Evolutionary conservation across 768 basidiomycete genomes (phyloP).

Genomic region (Lactarius akahatsu): DNA sequence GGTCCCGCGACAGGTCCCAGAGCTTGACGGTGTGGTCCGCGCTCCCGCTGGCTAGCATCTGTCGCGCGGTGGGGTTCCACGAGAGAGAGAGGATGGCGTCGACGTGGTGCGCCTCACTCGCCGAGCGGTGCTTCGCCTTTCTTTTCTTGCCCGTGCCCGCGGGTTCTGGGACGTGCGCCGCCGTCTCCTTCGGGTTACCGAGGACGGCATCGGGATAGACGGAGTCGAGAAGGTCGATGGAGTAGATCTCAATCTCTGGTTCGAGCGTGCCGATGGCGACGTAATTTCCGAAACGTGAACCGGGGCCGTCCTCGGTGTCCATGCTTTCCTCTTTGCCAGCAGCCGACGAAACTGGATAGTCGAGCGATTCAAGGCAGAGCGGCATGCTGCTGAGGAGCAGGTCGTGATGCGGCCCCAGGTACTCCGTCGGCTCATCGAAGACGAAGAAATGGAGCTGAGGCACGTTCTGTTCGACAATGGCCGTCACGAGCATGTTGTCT

Average conservation of each 20-base stretch:
- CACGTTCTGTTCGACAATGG: conserved; percentile 96
- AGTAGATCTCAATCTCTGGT: conserved; percentile 99
- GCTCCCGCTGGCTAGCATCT: conserved; percentile 86
- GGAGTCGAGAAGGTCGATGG: conserved; percentile 87
- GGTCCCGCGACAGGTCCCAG: conserved; percentile 86
- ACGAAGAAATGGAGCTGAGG: conserved; percentile 95
- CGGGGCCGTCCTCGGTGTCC: conserved; percentile 29
- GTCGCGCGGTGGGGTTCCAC: conserved; percentile 90
- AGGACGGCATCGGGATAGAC: conserved; percentile 93
- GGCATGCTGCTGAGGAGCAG: conserved; percentile 97
- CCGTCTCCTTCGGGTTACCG: conserved; percentile 82
- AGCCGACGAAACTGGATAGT: conserved; percentile 72
- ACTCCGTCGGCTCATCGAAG: conserved; percentile 89
- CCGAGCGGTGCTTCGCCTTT: conserved; percentile 67
- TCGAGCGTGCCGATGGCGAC: conserved; percentile 97
- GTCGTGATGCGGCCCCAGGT: conserved; percentile 93
- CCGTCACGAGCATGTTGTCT: conserved; percentile 38
- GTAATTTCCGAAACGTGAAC: conserved; percentile 68
- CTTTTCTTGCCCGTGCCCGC: conserved; percentile 96
- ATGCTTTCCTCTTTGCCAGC: conserved; percentile 34
- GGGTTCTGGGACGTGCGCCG: conserved; percentile 73
- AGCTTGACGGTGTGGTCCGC: conserved; percentile 96
- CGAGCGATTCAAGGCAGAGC: conserved; percentile 98
- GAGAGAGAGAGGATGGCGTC: conserved; percentile 91
- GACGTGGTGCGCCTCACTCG: conserved; percentile 75